A percentile compares a stretch with the other conserved stretches of the same genome.
These are phyloP conservation scores for Phytophthora podocarpi DNA, from an alignment of 352 stramenopile species.

Conservation along the genomic window DNA sequence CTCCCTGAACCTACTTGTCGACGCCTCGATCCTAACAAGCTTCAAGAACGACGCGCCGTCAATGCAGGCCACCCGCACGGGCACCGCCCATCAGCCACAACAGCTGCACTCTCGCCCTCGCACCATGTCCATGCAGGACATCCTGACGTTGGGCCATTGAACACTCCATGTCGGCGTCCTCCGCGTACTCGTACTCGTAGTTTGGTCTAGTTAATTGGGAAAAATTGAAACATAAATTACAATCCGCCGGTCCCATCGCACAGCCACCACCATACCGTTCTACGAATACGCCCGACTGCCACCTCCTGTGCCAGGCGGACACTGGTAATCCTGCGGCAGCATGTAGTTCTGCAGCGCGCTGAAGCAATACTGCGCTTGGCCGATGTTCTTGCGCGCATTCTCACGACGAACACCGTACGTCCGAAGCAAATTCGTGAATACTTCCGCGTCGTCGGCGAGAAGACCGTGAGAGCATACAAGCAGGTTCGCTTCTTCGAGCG, in stretches of 20 bases:
- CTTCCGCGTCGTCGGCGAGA: slow-evolving; percentile 49
- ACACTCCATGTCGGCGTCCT: slow-evolving; percentile 3
- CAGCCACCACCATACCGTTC: slow-evolving; percentile 1
- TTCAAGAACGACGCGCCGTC: slow-evolving; percentile 53
- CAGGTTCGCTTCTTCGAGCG: slow-evolving; percentile 90
- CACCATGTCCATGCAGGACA: slow-evolving; percentile 82
- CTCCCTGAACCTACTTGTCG: slow-evolving; percentile 71
- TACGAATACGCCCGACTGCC: slow-evolving; percentile 69
- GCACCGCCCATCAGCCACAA: slow-evolving; percentile 8
- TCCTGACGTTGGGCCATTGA: slow-evolving; percentile 47
- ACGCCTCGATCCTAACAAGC: slow-evolving; percentile 71
- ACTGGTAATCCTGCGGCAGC: slow-evolving; percentile 79
- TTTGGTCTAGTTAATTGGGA: slow-evolving; percentile 26
- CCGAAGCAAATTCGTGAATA: slow-evolving; percentile 69
- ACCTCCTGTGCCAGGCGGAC: slow-evolving; percentile 79
- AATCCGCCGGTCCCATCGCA: slow-evolving; percentile 15
- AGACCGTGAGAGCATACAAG: slow-evolving; percentile 65
- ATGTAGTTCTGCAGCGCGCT: slow-evolving; percentile 84
- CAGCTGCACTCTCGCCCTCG: slow-evolving; percentile 24
- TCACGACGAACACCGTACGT: slow-evolving; percentile 82
- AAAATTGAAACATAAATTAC: slow-evolving; percentile 37
- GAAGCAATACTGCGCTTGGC: slow-evolving; percentile 86
- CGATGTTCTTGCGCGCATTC: slow-evolving; percentile 90
- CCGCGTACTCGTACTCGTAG: slow-evolving; percentile 9
- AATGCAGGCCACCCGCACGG: slow-evolving; percentile 11